These are phyloP conservation scores for Xylaria sp. DNA, from an alignment of 2,329 filamentous ascomycete species.

Conservation along the genomic window DNA sequence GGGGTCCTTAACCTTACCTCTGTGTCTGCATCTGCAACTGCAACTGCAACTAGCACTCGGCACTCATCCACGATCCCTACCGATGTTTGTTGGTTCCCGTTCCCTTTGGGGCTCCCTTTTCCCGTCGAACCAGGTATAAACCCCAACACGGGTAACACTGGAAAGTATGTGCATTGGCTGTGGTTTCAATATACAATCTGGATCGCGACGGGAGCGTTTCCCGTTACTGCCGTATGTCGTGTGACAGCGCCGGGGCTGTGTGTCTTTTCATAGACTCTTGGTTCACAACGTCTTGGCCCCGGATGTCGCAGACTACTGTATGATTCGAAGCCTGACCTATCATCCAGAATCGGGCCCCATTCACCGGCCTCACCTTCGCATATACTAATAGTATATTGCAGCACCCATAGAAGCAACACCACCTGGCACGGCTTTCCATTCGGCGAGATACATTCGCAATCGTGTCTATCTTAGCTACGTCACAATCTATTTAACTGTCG, in stretches of 20 bases:
- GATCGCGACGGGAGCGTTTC: constrained; percentile 11
- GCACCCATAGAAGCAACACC: constrained; percentile 16
- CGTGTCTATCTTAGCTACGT: constrained; percentile 14
- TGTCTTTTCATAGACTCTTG: constrained; percentile 18
- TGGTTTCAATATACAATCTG: constrained; percentile 12
- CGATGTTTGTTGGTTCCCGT: constrained; percentile 4
- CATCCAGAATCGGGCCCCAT: not conserved
- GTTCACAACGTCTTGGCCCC: constrained; percentile 9
- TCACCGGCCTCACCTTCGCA: constrained; percentile 22
- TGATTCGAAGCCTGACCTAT: constrained; percentile 24
- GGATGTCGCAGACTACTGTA: constrained; percentile 7
- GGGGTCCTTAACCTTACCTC: constrained; percentile 1
- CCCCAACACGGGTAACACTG: constrained; percentile 11
- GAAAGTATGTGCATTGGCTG: constrained; percentile 10
- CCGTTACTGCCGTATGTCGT: constrained; percentile 25
- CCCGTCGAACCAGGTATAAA: constrained; percentile 1
- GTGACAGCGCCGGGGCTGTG: constrained; percentile 10
- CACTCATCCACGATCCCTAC: constrained; percentile 9
- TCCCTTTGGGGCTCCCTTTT: constrained; percentile 3
- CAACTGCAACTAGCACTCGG: constrained; percentile 11
- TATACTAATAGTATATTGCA: constrained; percentile 6
- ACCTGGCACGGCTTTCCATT: constrained; percentile 10
- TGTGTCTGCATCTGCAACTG: constrained; percentile 2
- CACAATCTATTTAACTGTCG: not conserved
- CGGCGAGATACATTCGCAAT: not conserved